Percentiles rank a stretch among this genome's conserved stretches.
phyloP scores from a whole-genome alignment of 2,329 filamentous ascomycete genomes.

The Akanthomyces muscarius region DNA sequence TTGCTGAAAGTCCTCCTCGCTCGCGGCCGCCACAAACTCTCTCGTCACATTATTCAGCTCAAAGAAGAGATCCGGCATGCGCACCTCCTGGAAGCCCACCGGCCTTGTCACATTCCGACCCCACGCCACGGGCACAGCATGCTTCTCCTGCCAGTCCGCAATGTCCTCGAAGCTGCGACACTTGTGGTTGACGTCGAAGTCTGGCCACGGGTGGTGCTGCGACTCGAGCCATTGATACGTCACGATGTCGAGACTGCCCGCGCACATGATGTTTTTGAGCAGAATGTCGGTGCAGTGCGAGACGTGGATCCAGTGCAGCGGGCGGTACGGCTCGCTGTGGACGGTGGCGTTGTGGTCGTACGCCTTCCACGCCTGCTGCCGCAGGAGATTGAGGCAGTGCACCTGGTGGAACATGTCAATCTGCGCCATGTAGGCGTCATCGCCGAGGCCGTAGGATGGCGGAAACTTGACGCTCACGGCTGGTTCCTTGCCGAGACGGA shows the following conservation, averaged over 20 bases:
- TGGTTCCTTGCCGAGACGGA: conserved; percentile 29
- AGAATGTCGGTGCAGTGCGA: conserved; percentile 21
- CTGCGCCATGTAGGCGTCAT: conserved; percentile 30
- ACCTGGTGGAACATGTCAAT: conserved; percentile 29
- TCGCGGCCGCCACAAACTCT: not conserved
- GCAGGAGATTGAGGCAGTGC: conserved; percentile 24
- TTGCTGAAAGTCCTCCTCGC: not conserved
- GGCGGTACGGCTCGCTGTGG: conserved; percentile 1
- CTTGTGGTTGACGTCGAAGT: conserved; percentile 22
- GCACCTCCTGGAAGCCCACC: conserved; percentile 6
- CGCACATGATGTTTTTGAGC: conserved; percentile 22
- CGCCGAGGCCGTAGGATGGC: conserved; percentile 27
- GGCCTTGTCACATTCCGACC: conserved; percentile 8
- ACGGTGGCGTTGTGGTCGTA: conserved; percentile 13
- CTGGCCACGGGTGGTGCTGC: conserved; percentile 17
- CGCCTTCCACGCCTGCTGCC: conserved; percentile 17
- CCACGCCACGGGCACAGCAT: conserved; percentile 9
- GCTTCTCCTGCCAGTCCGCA: conserved; percentile 19
- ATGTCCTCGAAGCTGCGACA: conserved; percentile 22
- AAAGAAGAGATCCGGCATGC: conserved; percentile 7
- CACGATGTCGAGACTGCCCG: conserved; percentile 18
- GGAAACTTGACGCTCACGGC: conserved; percentile 24
- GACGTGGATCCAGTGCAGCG: conserved; percentile 17
- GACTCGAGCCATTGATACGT: conserved; percentile 21
- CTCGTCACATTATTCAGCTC: conserved; percentile 8